Conservation (phyloP, 176 grass and related monocot genomes). For the Aegilops umbellulata region DNA sequence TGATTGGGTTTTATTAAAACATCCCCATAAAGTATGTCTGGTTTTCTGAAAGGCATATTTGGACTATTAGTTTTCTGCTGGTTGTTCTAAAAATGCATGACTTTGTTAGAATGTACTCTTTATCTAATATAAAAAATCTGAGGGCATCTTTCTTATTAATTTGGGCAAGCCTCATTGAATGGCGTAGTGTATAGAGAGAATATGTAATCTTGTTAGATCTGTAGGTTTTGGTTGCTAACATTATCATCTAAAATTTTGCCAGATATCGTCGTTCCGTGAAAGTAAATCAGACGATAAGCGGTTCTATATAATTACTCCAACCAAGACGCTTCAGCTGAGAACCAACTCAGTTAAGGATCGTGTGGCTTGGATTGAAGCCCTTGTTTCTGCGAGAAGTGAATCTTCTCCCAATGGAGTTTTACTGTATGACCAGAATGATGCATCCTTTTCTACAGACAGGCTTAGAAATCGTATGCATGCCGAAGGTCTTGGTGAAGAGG, state of each 20-base stretch:
- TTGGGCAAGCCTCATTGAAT: not conserved
- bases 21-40: not conserved
- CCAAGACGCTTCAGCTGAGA: conserved; percentile 85
- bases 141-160: not conserved
- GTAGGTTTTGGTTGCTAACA: conserved; percentile 14
- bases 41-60: not conserved
- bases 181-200: not conserved
- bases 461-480: conserved; percentile 76
- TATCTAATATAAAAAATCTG: not conserved
- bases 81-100: not conserved
- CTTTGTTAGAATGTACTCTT: not conserved
- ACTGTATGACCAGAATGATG: conserved; percentile 37
- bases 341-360: conserved; percentile 78
- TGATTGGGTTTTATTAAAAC: not conserved
- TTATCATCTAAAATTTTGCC: conserved; percentile 18
- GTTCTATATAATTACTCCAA: conserved; percentile 88
- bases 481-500: conserved; percentile 64
- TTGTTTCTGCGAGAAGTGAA: conserved; percentile 73
- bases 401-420: conserved; percentile 42
- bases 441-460: conserved; percentile 64
- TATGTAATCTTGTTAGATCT: not conserved
- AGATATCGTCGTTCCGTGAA: conserved; percentile 97
- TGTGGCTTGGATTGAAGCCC: conserved; percentile 87
- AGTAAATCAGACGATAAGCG: conserved; percentile 89
- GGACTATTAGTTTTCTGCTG: not conserved